Percentiles rank a stretch among this genome's conserved stretches.
Evolutionary conservation across 441 rosid species (phyloP).

Genomic region (Manihot esculenta): DNA sequence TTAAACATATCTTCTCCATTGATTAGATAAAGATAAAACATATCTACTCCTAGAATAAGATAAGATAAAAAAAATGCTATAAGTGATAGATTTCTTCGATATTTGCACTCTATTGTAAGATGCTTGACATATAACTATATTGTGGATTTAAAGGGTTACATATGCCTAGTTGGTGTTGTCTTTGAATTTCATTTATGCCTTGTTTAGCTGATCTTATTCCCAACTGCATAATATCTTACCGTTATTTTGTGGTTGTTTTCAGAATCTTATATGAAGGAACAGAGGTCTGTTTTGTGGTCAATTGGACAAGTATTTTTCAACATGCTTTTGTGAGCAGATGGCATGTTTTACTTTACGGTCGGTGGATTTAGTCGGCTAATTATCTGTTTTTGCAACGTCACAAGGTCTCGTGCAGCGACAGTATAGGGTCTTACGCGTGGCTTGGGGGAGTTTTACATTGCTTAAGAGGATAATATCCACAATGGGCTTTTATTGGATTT

Average conservation of each 20-base stretch:
- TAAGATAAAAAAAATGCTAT: no score
- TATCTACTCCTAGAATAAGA: no score
- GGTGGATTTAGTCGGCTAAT: not conserved
- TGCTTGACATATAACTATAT: not conserved
- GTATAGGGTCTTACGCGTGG: not conserved
- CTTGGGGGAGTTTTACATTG: not conserved
- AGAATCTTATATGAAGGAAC: constrained; percentile 17
- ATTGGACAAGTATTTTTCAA: constrained; percentile 13
- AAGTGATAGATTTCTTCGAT: no score
- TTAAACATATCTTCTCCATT: no score
- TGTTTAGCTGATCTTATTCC: not conserved
- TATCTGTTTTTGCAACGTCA: constrained; percentile 6
- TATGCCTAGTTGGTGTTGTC: not conserved
- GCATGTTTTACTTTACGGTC: not conserved
- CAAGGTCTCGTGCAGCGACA: constrained; percentile 4
- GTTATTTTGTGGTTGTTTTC: constrained; percentile 13
- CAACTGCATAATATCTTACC: constrained; percentile 8
- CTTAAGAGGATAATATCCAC: not conserved
- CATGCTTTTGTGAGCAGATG: constrained; percentile 14
- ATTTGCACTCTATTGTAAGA: no score
- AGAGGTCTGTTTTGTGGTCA: constrained; percentile 6
- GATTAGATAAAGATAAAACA: no score
- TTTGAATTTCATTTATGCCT: not conserved
- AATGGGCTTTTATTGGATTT: not conserved
- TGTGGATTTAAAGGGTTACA: not conserved